phyloP scores from a whole-genome alignment of 495 filamentous ascomycete genomes.

The Neurospora tetrasperma region DNA sequence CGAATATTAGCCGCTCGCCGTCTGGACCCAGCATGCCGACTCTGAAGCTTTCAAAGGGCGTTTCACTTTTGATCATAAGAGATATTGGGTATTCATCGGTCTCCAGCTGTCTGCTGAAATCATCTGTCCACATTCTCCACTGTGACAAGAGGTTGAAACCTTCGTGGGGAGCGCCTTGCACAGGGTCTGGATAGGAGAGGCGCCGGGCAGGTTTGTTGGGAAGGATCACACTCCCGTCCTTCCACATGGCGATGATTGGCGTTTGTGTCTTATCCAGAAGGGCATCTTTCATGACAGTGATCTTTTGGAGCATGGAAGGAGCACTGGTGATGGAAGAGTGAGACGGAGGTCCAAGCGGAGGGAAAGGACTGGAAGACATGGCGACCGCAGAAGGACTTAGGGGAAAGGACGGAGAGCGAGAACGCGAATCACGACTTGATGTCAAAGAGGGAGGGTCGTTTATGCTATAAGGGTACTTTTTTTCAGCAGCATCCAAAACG shows the following conservation, averaged over 20 bases:
- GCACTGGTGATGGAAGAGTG: conserved; percentile 35
- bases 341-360: conserved; percentile 49
- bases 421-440: conserved; percentile 26
- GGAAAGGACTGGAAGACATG: conserved; percentile 41
- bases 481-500: conserved; percentile 26
- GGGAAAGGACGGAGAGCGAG: conserved; percentile 24
- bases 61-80: conserved; percentile 43
- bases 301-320: conserved; percentile 52
- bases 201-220: conserved; percentile 51
- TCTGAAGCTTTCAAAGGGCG: conserved; percentile 40
- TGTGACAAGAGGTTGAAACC: conserved; percentile 42
- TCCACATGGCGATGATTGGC: conserved; percentile 63
- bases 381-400: conserved; percentile 30
- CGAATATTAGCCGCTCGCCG: conserved; percentile 39
- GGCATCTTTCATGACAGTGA: conserved; percentile 58
- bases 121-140: conserved; percentile 48
- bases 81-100: conserved; percentile 51
- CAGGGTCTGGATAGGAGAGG: conserved; percentile 36
- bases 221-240: conserved; percentile 54
- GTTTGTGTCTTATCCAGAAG: conserved; percentile 57
- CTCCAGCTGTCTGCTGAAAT: conserved; percentile 48
- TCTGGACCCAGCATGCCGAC: conserved; percentile 48
- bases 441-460: conserved; percentile 34
- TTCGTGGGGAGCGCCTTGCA: conserved; percentile 31
- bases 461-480: conserved; percentile 22